These are phyloP conservation scores for Stagonosporopsis chrysanthemi DNA, from an alignment of 2,329 filamentous ascomycete genomes.

Conservation along the genomic window DNA sequence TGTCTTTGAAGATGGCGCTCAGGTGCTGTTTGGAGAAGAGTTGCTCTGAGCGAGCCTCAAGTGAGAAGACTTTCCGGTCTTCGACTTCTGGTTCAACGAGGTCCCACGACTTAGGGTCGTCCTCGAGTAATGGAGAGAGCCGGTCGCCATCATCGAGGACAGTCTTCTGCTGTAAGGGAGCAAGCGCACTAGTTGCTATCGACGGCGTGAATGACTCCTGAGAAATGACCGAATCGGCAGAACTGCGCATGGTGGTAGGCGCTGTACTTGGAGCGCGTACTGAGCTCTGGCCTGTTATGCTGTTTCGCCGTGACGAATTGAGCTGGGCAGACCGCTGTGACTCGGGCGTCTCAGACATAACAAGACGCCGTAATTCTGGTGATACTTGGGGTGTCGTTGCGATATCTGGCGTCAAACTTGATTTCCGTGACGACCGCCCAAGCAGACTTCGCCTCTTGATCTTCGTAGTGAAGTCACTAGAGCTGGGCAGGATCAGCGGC, in stretches of 20 bases:
- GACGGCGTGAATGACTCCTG: constrained; percentile 46
- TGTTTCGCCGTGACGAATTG: constrained; percentile 26
- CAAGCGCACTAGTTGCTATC: constrained; percentile 42
- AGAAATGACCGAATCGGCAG: constrained; percentile 47
- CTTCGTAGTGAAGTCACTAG: constrained; percentile 33
- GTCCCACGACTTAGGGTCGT: constrained; percentile 63
- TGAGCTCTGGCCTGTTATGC: constrained; percentile 17
- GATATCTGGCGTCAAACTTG: constrained; percentile 21
- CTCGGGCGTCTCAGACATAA: constrained; percentile 28
- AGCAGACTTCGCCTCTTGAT: constrained; percentile 25
- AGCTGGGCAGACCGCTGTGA: constrained; percentile 21
- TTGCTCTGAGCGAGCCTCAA: constrained; percentile 70
- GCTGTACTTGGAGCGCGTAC: constrained; percentile 28
- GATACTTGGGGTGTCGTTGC: constrained; percentile 14
- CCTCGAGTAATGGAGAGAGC: constrained; percentile 58
- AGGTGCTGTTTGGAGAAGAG: constrained; percentile 73
- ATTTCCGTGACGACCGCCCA: constrained; percentile 12
- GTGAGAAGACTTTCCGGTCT: constrained; percentile 54
- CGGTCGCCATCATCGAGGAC: constrained; percentile 52
- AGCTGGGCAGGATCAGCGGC: constrained; percentile 30
- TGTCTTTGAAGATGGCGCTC: constrained; percentile 69
- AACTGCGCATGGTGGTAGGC: constrained; percentile 40
- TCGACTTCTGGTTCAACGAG: constrained; percentile 54
- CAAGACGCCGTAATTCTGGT: constrained; percentile 13
- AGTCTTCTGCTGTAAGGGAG: constrained; percentile 55